Percentiles rank a stretch among this genome's conserved stretches.
These are phyloP conservation scores for Herpetomonas samuelpessoai DNA, from an alignment of 208 protist species.

Conservation along the genomic window DNA sequence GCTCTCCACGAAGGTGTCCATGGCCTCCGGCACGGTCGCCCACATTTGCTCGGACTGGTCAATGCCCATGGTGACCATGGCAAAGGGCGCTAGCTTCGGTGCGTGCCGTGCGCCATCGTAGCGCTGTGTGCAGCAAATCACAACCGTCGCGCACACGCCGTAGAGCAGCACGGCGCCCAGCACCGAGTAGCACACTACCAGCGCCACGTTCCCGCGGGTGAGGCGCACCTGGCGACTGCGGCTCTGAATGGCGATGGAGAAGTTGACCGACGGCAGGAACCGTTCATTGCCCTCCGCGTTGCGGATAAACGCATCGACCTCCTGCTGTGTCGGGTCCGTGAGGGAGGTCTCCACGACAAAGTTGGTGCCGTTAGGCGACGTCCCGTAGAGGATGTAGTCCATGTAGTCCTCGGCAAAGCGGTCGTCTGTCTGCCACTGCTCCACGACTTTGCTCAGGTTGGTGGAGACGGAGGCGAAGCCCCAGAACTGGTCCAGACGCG, in stretches of 20 bases:
- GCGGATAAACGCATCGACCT: neutral
- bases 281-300: conserved; percentile 17
- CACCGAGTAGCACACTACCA: conserved; percentile 25
- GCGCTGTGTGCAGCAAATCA: conserved; percentile 36
- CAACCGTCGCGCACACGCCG: conserved; percentile 16
- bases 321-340: neutral
- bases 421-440: conserved; percentile 13
- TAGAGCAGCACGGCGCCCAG: conserved; percentile 20
- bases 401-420: conserved; percentile 15
- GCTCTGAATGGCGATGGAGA: conserved; percentile 24
- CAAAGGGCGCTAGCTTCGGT: conserved; percentile 70
- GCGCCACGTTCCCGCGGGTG: conserved; percentile 11
- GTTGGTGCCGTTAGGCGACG: neutral
- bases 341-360: conserved; percentile 20
- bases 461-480: conserved; percentile 45
- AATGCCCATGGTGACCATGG: conserved; percentile 60
- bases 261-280: conserved; percentile 11
- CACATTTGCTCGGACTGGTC: conserved; percentile 64
- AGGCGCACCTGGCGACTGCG: conserved; percentile 10
- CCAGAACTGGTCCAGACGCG: conserved; percentile 48
- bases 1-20: conserved; percentile 13
- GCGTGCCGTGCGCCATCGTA: conserved; percentile 62
- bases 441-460: conserved; percentile 40
- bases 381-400: conserved; percentile 59
- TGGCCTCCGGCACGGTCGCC: conserved; percentile 22